Evolutionary conservation across 164 flowering plant species (phyloP), one percentile per base, ranked within the genome.

Genomic region (Umbellularia californica): DNA sequence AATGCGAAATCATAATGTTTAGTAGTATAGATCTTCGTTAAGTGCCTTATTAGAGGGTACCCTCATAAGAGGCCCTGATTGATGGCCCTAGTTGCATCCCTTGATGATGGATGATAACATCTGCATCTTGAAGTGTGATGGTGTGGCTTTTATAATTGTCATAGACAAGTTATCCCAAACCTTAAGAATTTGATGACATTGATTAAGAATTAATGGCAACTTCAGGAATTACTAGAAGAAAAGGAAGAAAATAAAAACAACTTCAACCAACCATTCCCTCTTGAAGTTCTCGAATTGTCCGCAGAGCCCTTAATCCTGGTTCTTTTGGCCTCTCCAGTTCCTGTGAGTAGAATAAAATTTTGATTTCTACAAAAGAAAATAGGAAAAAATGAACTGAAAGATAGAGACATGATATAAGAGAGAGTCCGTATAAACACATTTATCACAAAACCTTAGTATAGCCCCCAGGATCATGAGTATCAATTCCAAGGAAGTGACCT

Each of bases 391-490:
- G 20, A 68, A 19, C 13, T 55, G 52, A 66, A 64, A 70, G n/a
- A 64, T 17, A 80, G 23, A 65, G 3, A 75, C 27, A 3, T 64
- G 65, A 28, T 69, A 60, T 11, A 50, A 73, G 27, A 41, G 17
- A 5, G 58, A 58, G n/a, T n/a, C 58, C 30, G 51, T 19, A 66
- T 10, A 50, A 68, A 70, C 70, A 19, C 28, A 50, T 66, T 52
- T 19, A 75, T 17, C 3, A 75, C 51, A 14, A 28, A 58, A 92
- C 98, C 96, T 87, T 76, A 58, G 79, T 77, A 83, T 89, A 94
- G 79, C 98, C 98, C 10, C 98, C 98, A 33, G 97, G 94, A 85
- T 94, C 98, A 84, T 94, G 98, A 65, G 98, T 92, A 77, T 94
- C 98, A 72, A 94, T 81, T 28, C 98, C 98, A 74, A 94, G 78